Base-by-base conservation (phyloP, 2,329 filamentous ascomycete species). In the Rutstroemia sp. region DNA sequence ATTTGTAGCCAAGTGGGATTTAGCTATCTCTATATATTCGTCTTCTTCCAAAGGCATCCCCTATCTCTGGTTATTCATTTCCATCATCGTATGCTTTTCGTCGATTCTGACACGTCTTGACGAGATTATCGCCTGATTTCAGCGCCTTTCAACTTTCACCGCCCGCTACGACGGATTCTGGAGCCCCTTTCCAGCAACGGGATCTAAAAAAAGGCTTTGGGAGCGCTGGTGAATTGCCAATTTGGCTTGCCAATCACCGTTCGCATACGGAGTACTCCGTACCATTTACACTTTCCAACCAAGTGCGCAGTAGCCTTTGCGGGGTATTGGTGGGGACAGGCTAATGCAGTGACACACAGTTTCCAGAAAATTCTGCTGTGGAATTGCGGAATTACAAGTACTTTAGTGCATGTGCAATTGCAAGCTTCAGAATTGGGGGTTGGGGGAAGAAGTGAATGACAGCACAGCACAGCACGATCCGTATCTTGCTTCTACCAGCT, bases 1-100 rank as follows among this genome's bases (percentile, higher is more conserved):
- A 34, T 42, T 42, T 42, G 3, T 1, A 42, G 4, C 7, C 9
- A 19, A 42, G 5, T 3, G 16, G 18, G 16, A 42, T 42, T 2
- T 8, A 4, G 12, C 42, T 23, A 12, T 5, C 21, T 21, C 42
- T 46, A 46, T 46, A 46, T 46, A 46, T 14, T 14, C 21, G 2
- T 46, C 42, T 42, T 10, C 16, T 42, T 3, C 39, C 39, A 12
- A 18, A 8, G 2, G 10, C 5, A 5, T 34, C 30, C 19, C 5
- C 18, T 14, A 23, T 10, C 21, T 23, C 5, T 46, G 12, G 10
- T 8, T 18, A 25, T 46, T 49, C 18, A 39, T 50, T 55, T 55
- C 38, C 25, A 50, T 41, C 45, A 55, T 55, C 52, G 46, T 55
- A 55, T 55, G 52, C 45, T 55, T 55, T 54, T 50, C 45, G 5